Percentiles rank a stretch among this genome's conserved stretches.
phyloP scores from a whole-genome alignment of 176 grass and related monocot genomes.

The Guadua angustifolia region DNA sequence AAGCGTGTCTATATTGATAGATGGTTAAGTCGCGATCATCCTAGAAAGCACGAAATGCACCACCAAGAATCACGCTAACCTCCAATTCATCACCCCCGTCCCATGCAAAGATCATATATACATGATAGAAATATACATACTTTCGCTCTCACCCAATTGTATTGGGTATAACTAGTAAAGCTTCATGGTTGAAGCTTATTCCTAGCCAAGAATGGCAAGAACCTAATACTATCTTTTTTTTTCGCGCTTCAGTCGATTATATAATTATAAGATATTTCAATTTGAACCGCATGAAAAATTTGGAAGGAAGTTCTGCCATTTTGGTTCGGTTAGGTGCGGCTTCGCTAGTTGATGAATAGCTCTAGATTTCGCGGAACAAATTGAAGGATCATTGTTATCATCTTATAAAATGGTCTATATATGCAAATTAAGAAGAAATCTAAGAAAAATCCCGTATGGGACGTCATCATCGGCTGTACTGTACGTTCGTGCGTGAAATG shows the following conservation, averaged over 20 bases:
- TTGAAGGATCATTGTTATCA: neutral
- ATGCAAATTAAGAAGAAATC: neutral
- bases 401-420: neutral
- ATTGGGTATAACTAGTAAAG: constrained; percentile 11
- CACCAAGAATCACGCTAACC: neutral
- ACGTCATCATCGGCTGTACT: neutral
- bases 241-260: no score
- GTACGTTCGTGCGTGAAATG: constrained; percentile 30
- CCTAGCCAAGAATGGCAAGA: neutral
- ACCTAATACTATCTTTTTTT: neutral
- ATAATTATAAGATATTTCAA: no score
- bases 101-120: neutral
- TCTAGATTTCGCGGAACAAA: neutral
- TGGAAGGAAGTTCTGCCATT: neutral
- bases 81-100: no score
- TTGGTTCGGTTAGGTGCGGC: neutral
- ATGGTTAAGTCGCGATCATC: constrained; percentile 18
- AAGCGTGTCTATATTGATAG: neutral
- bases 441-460: neutral
- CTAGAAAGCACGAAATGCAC: constrained; percentile 38
- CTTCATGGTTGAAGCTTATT: neutral
- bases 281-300: no score
- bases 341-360: neutral
- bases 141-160: constrained; percentile 35
- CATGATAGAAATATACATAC: neutral